Evolutionary conservation across 2,329 filamentous ascomycete species (phyloP), one percentile per base, ranked within the genome.

Genomic region (Diaporthe sp.): DNA sequence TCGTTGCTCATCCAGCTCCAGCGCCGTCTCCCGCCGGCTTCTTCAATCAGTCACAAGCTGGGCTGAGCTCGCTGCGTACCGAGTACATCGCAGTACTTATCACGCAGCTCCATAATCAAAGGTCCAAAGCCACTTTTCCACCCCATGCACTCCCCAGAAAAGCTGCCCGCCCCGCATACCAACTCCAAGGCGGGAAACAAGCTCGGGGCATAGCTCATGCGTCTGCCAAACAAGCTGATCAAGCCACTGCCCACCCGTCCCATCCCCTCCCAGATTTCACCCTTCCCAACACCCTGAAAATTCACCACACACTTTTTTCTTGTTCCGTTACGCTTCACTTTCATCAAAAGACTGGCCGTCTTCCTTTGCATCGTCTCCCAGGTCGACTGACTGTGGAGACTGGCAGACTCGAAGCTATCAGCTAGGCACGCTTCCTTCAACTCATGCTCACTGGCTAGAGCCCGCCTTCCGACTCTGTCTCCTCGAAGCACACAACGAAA

Each of bases 171-270:
- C 64, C 64, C 64, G 47, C 64, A 68, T 9, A 54, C 47, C 64
- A 50, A 52, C 19, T 67, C 64, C 64, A 38, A 67, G 64, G 64
- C n/a, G 64, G 64, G 64, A 67, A 68, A 54, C 64, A 68, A 68
- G 64, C 64, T 68, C 64, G 64, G 64, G 45, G 64, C 64, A 22
- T 67, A 67, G 64, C 64, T 67, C 45, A 54, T 67, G 64, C 64
- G 45, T 52, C 64, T 68, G 64, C 64, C 33, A 68, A 22, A 68
- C 64, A 33, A 40, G 40, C 64, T 52, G 64, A 52, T 68, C 64
- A 54, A 68, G 64, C 64, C 64, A 68, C 64, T 68, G 64, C 64
- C 64, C 64, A 40, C 64, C 45, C 33, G 19, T 8, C 58, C 47
- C 47, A n/a, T 25, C 17, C 45, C 47, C 33, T 12, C 17, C 17